A percentile compares a stretch with the other conserved stretches of the same genome.
phyloP scores from a whole-genome alignment of 345 rosid species.

The Leavenworthia alabamica region DNA sequence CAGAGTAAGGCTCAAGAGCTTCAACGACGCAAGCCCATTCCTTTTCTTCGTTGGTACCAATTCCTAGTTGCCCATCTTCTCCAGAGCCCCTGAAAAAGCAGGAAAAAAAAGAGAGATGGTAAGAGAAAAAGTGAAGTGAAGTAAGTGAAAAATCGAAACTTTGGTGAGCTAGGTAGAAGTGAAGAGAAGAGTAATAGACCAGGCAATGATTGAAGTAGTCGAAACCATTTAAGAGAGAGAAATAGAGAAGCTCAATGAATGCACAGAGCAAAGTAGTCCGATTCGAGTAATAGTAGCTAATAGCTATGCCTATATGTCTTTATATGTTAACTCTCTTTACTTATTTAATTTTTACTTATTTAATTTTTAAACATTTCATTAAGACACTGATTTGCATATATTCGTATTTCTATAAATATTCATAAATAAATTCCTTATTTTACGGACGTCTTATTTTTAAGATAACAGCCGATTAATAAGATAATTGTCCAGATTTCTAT shows the following conservation, averaged over 20 bases:
- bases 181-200: slow-evolving; percentile 28
- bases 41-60: slow-evolving; percentile 74
- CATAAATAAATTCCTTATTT: neutral
- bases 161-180: neutral
- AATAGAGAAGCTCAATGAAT: neutral
- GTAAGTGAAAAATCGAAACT: slow-evolving; percentile 22
- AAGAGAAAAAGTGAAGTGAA: neutral
- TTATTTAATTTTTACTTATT: neutral
- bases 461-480: neutral
- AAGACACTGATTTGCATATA: slow-evolving; percentile 16
- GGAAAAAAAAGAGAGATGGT: neutral
- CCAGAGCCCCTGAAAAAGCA: slow-evolving; percentile 75
- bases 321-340: slow-evolving; percentile 1
- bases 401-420: slow-evolving; percentile 14
- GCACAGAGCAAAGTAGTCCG: slow-evolving; percentile 20
- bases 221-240: slow-evolving; percentile 32
- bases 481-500: neutral
- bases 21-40: slow-evolving; percentile 68
- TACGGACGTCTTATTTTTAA: neutral
- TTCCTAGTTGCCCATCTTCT: slow-evolving; percentile 95
- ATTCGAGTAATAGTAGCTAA: slow-evolving; percentile 26
- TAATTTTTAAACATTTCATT: neutral
- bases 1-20: slow-evolving; percentile 64
- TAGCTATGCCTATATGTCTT: no score
- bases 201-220: slow-evolving; percentile 41